Evolutionary conservation across 192 early-diverging fungal genomes (phyloP), one percentile per base, ranked within the genome.

Genomic region (Rhizophagus sp.): DNA sequence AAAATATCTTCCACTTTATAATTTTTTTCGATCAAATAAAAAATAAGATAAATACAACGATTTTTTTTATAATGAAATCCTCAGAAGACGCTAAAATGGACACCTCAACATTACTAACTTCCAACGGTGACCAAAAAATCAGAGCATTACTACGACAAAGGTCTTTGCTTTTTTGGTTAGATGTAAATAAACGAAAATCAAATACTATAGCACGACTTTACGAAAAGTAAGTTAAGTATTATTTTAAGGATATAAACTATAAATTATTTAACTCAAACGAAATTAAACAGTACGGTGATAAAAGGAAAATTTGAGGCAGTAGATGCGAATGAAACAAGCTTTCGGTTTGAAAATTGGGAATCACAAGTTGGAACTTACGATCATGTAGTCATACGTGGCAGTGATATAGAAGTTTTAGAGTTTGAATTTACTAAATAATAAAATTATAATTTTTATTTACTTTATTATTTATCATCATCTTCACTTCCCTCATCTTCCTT

Each of bases 161-260:
- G n/a, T 86, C 86, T 22, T 65, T 90, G 30, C 52, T 50, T 24
- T 87, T 90, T 80, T 90, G 89, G 89, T 67, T 90, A 4, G 66
- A 85, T 39, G 81, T 80, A 4, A 62, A 75, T 12, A 72, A 86
- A 30, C 39, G 78, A 24, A 66, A 81, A 24, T 76, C 85, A 6
- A 61, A 76, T 0, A 80, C 74, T 7, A 87, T 62, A 1, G 67
- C 85, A 1, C 57, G 78, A 61, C 79, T 90, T 52, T 82, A 85
- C 24, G 79, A 85, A 67, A 82, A 84, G 86, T 85, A 80, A 65
- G 34, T 12, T 34, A 69, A 27, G 2, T 33, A 9, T 67, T 36
- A 25, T 78, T 64, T 57, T 36, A 62, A 13, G 12, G 61, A 33
- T 57, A 4, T 69, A 62, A 50, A 8, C 10, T 25, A 57, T 22